Percentiles rank a stretch among this genome's conserved stretches.
Evolutionary conservation across 345 rosid genomes (phyloP).

Genomic region (Sisymbrium altissimum): DNA sequence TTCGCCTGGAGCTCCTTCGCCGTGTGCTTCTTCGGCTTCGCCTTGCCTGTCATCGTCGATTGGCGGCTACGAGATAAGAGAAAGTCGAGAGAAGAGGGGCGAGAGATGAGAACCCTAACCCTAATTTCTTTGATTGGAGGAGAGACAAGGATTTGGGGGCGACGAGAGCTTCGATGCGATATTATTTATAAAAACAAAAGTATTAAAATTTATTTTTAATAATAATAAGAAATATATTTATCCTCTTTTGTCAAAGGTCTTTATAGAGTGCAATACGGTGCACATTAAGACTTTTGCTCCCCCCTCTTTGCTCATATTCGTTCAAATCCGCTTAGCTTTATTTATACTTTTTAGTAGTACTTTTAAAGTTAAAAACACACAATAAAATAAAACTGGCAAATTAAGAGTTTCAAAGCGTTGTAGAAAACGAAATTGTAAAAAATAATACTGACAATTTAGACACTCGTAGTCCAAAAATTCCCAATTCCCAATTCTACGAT

Average conservation of each 20-base stretch:
- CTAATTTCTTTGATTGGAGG: conserved; percentile 9
- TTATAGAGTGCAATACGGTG: conserved; percentile 14
- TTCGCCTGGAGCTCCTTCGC: conserved; percentile 93
- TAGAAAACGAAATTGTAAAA: no score
- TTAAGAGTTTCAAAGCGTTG: no score
- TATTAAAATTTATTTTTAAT: not conserved
- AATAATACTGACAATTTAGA: no score
- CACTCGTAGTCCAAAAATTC: no score
- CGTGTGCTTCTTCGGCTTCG: conserved; percentile 99
- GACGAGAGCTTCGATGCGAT: not conserved
- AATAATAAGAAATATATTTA: not conserved
- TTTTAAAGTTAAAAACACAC: no score
- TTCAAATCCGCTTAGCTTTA: not conserved
- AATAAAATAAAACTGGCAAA: no score
- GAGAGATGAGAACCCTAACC: conserved; percentile 28
- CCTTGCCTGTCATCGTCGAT: conserved; percentile 81
- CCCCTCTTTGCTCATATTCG: not conserved
- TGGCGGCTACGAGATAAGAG: conserved; percentile 17
- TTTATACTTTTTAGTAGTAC: not conserved
- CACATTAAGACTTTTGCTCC: conserved; percentile 9
- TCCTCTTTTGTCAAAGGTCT: not conserved
- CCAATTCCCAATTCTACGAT: no score
- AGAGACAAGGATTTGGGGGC: conserved; percentile 15
- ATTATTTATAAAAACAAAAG: not conserved
- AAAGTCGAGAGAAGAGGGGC: not conserved